Evolutionary conservation across 2,329 filamentous ascomycete species (phyloP).

Genomic region (Podosphaera leucotricha): DNA sequence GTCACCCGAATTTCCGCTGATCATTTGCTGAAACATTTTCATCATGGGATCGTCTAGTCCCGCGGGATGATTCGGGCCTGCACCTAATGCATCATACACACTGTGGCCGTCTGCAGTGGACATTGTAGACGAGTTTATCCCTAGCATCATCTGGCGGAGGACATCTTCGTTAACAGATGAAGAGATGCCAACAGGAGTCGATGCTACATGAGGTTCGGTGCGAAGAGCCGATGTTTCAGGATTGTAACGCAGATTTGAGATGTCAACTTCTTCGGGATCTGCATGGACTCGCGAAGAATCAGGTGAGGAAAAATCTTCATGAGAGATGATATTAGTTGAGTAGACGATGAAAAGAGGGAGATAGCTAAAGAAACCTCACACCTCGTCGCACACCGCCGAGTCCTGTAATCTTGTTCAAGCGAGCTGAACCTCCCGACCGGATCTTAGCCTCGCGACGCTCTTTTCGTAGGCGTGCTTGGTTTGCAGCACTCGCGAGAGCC

Average conservation of each 20-base stretch:
- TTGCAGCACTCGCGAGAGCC: slow-evolving; percentile 22
- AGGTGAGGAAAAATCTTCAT: slow-evolving; percentile 16
- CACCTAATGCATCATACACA: too few relatives aligned
- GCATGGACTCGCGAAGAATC: slow-evolving; percentile 20
- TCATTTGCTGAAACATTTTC: slow-evolving; percentile 54
- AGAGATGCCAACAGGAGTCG: slow-evolving; percentile 2
- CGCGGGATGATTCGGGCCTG: slow-evolving; percentile 11
- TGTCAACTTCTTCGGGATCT: slow-evolving; percentile 57
- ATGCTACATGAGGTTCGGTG: slow-evolving; percentile 13
- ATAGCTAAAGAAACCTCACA: slow-evolving; percentile 6
- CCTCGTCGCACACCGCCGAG: slow-evolving; percentile 32
- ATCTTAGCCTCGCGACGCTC: slow-evolving; percentile 63
- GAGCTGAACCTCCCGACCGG: slow-evolving; percentile 41
- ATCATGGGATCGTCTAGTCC: slow-evolving; percentile 35
- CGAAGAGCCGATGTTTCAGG: slow-evolving; percentile 22
- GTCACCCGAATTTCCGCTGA: slow-evolving; percentile 21
- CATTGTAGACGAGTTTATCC: slow-evolving; percentile 22
- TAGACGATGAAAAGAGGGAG: not conserved
- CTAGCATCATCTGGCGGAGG: slow-evolving; percentile 40
- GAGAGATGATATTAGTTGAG: slow-evolving; percentile 1
- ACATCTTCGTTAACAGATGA: slow-evolving; percentile 29
- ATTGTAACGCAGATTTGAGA: slow-evolving; percentile 46
- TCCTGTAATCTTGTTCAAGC: slow-evolving; percentile 54
- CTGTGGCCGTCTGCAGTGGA: slow-evolving; percentile 15
- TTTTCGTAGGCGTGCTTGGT: slow-evolving; percentile 52